Base-by-base conservation (phyloP, 2,329 filamentous ascomycete species). In the Fusarium metavorans region DNA sequence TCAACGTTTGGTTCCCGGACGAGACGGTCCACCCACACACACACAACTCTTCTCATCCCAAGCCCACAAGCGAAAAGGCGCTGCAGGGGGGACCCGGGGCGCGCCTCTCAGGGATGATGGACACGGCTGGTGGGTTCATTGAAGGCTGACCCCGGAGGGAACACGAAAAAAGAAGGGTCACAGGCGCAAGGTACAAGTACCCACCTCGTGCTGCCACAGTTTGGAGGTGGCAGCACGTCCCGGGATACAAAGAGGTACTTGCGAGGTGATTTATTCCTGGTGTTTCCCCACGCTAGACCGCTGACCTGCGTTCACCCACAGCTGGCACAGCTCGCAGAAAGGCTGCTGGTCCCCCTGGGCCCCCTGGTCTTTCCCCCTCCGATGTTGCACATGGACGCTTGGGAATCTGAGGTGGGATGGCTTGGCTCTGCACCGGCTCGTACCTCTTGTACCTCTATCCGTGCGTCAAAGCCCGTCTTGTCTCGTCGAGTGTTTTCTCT, bases 1-100 rank as follows among this genome's bases (percentile, higher is more conserved):
- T 79, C 77, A 79, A 79, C 77, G 77, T 79, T 76, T 76, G 67
- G 73, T 73, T 75, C 66, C 69, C 57, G 72, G 77, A 70, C 59
- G 54, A 74, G 68, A 72, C 61, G 70, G 32, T n/a, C 54, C 32
- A 34, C 52, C 52, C 30, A 18, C 35, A 64, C 73, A 67, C 37
- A 23, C 30, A 32, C 30, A 37, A 2, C 41, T 63, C 61, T 32
- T 32, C 57, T 23, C 64, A 27, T 52, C 20, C 35, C 23, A 34
- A 27, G 30, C 25, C 32, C 70, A 71, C 65, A 71, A 64, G 66
- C 45, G 59, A 52, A 39, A 37, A 37, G 20, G 45, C 64, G 65
- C 45, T 50, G 45, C 45, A 65, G 70, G 75, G 68, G 71, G 61
- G 45, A 7, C 20, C 25, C 30, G 13, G 50, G 30, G 32, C 18